phyloP scores from a whole-genome alignment of 2,329 filamentous ascomycete genomes.

The Ophiostoma australiae region DNA sequence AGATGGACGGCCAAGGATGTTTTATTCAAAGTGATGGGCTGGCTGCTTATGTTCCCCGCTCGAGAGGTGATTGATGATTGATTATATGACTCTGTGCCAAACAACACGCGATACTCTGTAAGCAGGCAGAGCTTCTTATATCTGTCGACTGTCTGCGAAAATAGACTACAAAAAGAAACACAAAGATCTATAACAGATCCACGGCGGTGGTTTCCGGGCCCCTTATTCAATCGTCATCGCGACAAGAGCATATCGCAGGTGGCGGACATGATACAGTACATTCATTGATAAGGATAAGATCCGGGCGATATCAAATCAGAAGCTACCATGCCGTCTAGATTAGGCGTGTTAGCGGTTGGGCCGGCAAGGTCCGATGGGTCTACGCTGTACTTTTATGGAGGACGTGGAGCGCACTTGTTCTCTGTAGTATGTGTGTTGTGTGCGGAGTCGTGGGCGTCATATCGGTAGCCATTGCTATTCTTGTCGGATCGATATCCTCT shows the following conservation, averaged over 20 bases:
- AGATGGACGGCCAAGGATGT: not conserved
- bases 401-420: not conserved
- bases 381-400: not conserved
- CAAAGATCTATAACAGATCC: not conserved
- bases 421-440: no score
- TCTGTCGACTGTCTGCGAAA: not conserved
- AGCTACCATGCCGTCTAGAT: not conserved
- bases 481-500: not conserved
- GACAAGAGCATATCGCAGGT: conserved; percentile 14
- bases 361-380: conserved; percentile 24
- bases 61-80: not conserved
- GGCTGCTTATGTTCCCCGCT: not conserved
- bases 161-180: not conserved
- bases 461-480: not conserved
- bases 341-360: conserved; percentile 5
- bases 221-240: conserved; percentile 2
- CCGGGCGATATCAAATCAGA: conserved; percentile 15
- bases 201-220: conserved; percentile 16
- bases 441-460: not conserved
- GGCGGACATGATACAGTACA: conserved; percentile 3
- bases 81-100: not conserved
- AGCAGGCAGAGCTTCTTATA: not conserved
- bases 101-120: not conserved
- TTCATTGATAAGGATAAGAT: conserved; percentile 18
- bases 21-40: not conserved